These are phyloP conservation scores for Globisporangium middletonii DNA, from an alignment of 352 stramenopile genomes.

Conservation along the genomic window DNA sequence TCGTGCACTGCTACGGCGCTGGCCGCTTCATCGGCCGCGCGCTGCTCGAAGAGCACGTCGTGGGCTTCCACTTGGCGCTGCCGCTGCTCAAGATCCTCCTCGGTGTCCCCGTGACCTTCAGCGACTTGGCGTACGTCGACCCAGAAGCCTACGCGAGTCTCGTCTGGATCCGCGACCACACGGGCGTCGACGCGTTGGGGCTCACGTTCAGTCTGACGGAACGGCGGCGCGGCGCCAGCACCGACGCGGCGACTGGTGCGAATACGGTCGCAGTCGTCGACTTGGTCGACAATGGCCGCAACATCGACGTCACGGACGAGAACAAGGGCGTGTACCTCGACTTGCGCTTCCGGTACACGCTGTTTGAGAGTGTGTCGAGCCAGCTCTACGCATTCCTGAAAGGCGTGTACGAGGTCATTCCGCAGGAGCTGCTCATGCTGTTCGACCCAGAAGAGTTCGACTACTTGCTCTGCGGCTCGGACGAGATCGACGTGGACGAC, in stretches of 20 bases:
- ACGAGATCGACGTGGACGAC: conserved; percentile 92
- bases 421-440: conserved; percentile 84
- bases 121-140: conserved; percentile 37
- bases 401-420: conserved; percentile 92
- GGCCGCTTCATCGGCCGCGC: conserved; percentile 41
- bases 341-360: conserved; percentile 81
- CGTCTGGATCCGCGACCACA: conserved; percentile 37
- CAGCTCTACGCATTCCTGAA: conserved; percentile 79
- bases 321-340: conserved; percentile 91
- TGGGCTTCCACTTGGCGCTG: conserved; percentile 86
- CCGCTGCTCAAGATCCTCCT: conserved; percentile 47
- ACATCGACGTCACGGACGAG: conserved; percentile 81
- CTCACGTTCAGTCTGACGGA: conserved; percentile 35
- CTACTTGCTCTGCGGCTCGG: conserved; percentile 90
- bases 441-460: conserved; percentile 96
- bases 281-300: conserved; percentile 27
- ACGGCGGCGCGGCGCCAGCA: conserved; percentile 8
- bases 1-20: conserved; percentile 37
- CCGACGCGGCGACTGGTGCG: conserved; percentile 55
- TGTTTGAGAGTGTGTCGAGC: conserved; percentile 81
- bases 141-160: conserved; percentile 40
- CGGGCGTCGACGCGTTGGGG: conserved; percentile 26
- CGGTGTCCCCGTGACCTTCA: conserved; percentile 30
- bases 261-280: conserved; percentile 17
- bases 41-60: conserved; percentile 86